These are phyloP conservation scores for Globisporangium megalacanthum DNA, from an alignment of 352 stramenopile species.

Conservation along the genomic window DNA sequence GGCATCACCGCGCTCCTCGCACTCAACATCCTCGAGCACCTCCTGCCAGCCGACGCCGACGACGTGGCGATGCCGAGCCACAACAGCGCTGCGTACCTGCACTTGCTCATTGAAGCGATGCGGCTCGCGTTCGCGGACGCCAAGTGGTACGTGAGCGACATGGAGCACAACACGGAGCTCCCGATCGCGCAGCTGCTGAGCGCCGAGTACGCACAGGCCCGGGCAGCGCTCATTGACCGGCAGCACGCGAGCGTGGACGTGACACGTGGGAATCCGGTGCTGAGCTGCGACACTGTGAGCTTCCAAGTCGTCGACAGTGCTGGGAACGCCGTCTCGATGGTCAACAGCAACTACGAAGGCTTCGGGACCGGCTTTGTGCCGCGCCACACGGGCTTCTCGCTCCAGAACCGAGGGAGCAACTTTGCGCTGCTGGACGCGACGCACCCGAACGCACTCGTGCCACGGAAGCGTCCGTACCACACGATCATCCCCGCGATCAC, in stretches of 20 bases:
- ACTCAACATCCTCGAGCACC: slow-evolving; percentile 87
- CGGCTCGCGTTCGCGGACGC: slow-evolving; percentile 92
- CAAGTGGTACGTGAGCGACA: slow-evolving; percentile 81
- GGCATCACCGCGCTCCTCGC: slow-evolving; percentile 95
- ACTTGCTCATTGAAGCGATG: slow-evolving; percentile 91
- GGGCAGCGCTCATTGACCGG: slow-evolving; percentile 35
- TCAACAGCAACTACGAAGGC: slow-evolving; percentile 97
- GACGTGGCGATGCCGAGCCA: slow-evolving; percentile 16
- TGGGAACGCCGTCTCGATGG: slow-evolving; percentile 96
- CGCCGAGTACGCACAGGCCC: slow-evolving; percentile 58
- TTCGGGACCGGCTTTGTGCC: slow-evolving; percentile 96
- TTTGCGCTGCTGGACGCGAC: slow-evolving; percentile 79
- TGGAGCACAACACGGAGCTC: slow-evolving; percentile 47
- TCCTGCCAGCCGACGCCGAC: slow-evolving; percentile 38
- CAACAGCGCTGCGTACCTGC: slow-evolving; percentile 75
- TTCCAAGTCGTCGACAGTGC: slow-evolving; percentile 95
- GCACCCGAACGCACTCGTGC: slow-evolving; percentile 92
- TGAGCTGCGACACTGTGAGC: slow-evolving; percentile 89
- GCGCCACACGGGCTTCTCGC: slow-evolving; percentile 90
- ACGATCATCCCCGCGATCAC: slow-evolving; percentile 97
- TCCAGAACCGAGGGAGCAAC: slow-evolving; percentile 96
- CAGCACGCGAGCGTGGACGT: slow-evolving; percentile 45
- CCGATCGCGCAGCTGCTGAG: slow-evolving; percentile 76
- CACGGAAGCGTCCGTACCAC: slow-evolving; percentile 95
- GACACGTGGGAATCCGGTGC: slow-evolving; percentile 46